Evolutionary conservation across 1,284 basidiomycete species (phyloP), one percentile per base, ranked within the genome.

Genomic region (Ceratobasidium theobromae): DNA sequence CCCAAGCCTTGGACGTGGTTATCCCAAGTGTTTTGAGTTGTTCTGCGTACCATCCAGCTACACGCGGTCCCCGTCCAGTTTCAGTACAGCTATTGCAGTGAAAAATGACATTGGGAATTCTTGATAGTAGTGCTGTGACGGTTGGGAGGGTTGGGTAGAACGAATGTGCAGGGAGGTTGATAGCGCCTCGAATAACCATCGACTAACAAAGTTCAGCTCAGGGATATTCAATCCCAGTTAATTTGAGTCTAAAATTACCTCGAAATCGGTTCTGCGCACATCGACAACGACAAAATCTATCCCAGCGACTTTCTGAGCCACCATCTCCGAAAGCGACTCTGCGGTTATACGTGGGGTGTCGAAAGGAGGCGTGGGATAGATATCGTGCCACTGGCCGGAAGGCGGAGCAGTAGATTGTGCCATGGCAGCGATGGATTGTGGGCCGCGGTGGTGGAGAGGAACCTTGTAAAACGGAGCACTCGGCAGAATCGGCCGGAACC

Each of bases 121-220:
- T 64, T 1, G 71, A 70, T 12, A 77, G 69, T 23, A 75, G 52
- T 8, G 72, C 71, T 3, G 73, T 43, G 1, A 77, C 69, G 5
- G 69, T 68, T 0, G 72, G 70, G 8, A 76, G 65, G 0, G 74
- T 72, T 4, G 71, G 73, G 32, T 75, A 74, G 48, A 77, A 71
- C 1, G 76, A 73, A 28, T 77, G 76, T 0, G 76, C 74, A 2
- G 76, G 76, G 0, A 77, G 70, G 60, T 77, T 77, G 67, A 77
- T 70, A 0, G 76, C 76, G 11, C 71, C 72, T 2, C 69, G 71
- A 32, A 77, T 73, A 9, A 45, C 9, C 12, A 45, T 21, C 9
- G 6, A 5, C 43, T 45, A 49, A 75, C 73, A 28, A 40, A 66
- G 28, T n/a, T n/a, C n/a, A 41, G 52, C 70, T 73, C 28, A 53